Base-by-base conservation (phyloP, 2,329 filamentous ascomycete genomes). In the Coniochaeta sp. region DNA sequence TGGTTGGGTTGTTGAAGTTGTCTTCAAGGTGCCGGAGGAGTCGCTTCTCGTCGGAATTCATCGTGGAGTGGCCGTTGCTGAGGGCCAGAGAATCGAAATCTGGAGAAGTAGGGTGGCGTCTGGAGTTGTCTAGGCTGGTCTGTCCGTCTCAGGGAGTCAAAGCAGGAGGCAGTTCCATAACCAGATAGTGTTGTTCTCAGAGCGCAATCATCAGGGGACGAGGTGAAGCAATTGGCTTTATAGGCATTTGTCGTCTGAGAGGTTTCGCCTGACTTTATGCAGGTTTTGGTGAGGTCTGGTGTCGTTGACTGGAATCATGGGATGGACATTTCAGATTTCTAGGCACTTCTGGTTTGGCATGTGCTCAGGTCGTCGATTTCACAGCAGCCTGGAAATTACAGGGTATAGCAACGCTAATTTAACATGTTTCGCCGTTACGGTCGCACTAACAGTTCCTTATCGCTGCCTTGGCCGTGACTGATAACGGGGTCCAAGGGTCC, bases 41-140 rank as follows among this genome's bases (percentile, higher is more conserved):
- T 56, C 61, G 59, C 27, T 52, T 52, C 48, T 59, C 61, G 56
- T 68, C 62, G 54, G 65, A 63, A 63, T 61, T 68, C 71, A 73
- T 73, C 58, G 58, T 69, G 53, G 47, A 38, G 53, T 50, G 48
- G 53, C 48, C 51, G 52, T 27, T 49, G 54, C 51, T n/a, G 13
- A 28, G 42, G 30, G 12, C 4, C 27, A 24, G n/a, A 51, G 35
- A n/a, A 38, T 8, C 8, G 18, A 4, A 48, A 30, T 27, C 28
- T 32, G 35, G 7, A 40, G 35, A 12, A 33, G 13, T 12, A 40
- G 20, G 35, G 6, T 22, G 18, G 18, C 35, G 35, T 9, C 20
- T 42, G 18, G 20, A 22, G 38, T 42, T 26, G 18, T 22, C 38
- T 10, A 22, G 6, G 16, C 7, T 14, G 5, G 20, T 6, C 38